phyloP scores from a whole-genome alignment of 345 rosid genomes.

The Limnanthes douglasii region DNA sequence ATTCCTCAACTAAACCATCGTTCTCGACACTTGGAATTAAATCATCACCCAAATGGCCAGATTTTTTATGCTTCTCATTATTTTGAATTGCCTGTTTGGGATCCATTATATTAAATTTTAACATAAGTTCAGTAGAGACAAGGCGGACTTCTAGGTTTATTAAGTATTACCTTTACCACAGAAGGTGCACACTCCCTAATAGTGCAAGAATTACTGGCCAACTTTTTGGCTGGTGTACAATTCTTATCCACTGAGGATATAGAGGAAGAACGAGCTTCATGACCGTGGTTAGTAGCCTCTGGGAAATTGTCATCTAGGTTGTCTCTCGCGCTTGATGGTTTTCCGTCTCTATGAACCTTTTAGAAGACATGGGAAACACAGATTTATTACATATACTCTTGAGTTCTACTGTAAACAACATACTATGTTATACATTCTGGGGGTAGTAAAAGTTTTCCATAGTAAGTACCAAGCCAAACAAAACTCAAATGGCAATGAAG shows the following conservation, averaged over 20 bases:
- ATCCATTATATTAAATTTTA: constrained; percentile 19
- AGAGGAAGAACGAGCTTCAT: constrained; percentile 36
- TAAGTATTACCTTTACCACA: constrained; percentile 26
- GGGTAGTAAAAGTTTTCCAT: no score
- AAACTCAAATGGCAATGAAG: no score
- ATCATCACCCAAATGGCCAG: constrained; percentile 18
- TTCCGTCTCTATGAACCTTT: constrained; percentile 28
- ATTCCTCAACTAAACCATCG: constrained; percentile 11
- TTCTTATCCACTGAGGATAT: constrained; percentile 31
- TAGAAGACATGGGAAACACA: constrained; percentile 15
- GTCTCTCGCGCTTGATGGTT: constrained; percentile 28
- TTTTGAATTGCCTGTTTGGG: constrained; percentile 28
- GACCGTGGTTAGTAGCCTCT: constrained; percentile 32
- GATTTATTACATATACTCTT: constrained; percentile 6
- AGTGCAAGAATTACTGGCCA: constrained; percentile 21
- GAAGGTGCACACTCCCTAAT: constrained; percentile 41
- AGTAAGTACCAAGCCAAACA: no score
- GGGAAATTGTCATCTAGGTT: constrained; percentile 58
- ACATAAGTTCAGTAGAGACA: constrained; percentile 14
- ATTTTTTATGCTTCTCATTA: constrained; percentile 30
- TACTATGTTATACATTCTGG: no score
- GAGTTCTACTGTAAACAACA: no score
- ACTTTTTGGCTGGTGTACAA: constrained; percentile 21
- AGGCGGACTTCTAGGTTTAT: constrained; percentile 11
- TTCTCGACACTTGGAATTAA: constrained; percentile 18